A percentile compares a stretch with the other conserved stretches of the same genome.
phyloP scores from a whole-genome alignment of 495 filamentous ascomycete species.

The Penicillium robsamsonii region DNA sequence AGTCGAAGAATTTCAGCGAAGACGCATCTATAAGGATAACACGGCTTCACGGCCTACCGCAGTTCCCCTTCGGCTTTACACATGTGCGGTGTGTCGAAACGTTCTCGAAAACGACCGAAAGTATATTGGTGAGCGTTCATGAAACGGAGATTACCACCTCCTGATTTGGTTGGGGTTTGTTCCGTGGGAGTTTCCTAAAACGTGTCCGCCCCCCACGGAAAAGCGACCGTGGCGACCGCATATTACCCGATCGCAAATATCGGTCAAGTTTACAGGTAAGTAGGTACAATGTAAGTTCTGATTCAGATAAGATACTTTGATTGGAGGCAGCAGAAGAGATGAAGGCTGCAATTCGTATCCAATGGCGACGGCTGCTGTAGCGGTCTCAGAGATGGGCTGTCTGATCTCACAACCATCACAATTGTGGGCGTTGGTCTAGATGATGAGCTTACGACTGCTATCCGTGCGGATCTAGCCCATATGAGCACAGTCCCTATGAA shows the following conservation, averaged over 20 bases:
- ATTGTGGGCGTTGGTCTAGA: constrained; percentile 1
- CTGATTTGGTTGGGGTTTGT: not conserved
- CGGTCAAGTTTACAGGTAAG: constrained; percentile 1
- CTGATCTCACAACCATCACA: constrained; percentile 3
- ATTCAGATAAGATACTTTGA: not conserved
- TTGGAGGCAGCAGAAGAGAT: constrained; percentile 1
- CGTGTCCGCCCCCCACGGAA: not conserved
- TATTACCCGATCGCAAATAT: constrained; percentile 13
- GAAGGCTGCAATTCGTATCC: not conserved
- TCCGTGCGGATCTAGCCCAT: not conserved
- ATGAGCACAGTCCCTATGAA: not conserved
- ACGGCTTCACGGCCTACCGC: constrained; percentile 2
- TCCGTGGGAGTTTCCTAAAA: not conserved
- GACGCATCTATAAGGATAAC: constrained; percentile 16
- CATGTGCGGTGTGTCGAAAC: constrained; percentile 15
- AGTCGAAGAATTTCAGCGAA: constrained; percentile 17
- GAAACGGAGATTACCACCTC: not conserved
- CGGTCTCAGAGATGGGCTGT: constrained; percentile 3
- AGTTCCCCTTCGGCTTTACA: constrained; percentile 6
- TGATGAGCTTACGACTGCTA: constrained; percentile 2
- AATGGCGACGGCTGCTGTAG: not conserved
- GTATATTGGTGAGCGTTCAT: not conserved
- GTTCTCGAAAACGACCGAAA: constrained; percentile 14
- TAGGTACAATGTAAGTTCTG: not conserved
- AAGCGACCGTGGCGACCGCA: constrained; percentile 6